Conservation (phyloP, 805 yeast genomes). For the Spathaspora gorwiae region DNA sequence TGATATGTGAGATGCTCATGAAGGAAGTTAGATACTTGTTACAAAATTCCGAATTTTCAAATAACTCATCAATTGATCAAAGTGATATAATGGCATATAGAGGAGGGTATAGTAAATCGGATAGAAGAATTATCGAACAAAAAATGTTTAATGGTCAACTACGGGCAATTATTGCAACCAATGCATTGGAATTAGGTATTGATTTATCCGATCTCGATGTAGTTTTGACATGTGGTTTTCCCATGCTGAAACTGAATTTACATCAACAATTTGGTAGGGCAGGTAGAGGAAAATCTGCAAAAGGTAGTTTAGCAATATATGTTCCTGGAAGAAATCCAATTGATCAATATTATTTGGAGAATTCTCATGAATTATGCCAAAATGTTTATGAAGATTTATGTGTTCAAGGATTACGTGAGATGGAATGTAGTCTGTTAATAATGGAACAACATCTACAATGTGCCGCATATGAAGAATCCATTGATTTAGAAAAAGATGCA, state of each 20-base stretch:
- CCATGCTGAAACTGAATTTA: slow-evolving; percentile 77
- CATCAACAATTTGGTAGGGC: slow-evolving; percentile 98
- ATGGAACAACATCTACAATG: slow-evolving; percentile 86
- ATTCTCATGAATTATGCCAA: slow-evolving; percentile 57
- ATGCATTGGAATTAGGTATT: slow-evolving; percentile 92
- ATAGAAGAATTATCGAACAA: slow-evolving; percentile 80
- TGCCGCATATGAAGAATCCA: slow-evolving; percentile 84
- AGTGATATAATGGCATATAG: slow-evolving; percentile 85
- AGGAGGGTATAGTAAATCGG: slow-evolving; percentile 88
- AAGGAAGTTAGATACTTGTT: slow-evolving; percentile 67
- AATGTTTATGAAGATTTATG: slow-evolving; percentile 38
- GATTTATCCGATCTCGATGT: slow-evolving; percentile 93
- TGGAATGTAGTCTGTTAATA: slow-evolving; percentile 37
- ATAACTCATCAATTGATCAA: slow-evolving; percentile 28
- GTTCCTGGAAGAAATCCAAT: slow-evolving; percentile 82
- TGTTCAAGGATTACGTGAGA: slow-evolving; percentile 31
- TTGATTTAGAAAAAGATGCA: slow-evolving; percentile 48
- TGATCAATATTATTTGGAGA: slow-evolving; percentile 76
- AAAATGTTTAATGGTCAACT: slow-evolving; percentile 87
- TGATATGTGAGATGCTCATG: slow-evolving; percentile 83
- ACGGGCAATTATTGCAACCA: slow-evolving; percentile 86
- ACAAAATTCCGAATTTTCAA: slow-evolving; percentile 34
- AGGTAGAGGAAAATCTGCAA: slow-evolving; percentile 62
- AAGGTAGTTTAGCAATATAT: slow-evolving; percentile 79
- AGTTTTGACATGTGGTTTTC: slow-evolving; percentile 90